These are phyloP conservation scores for Globisporangium nagaii DNA, from an alignment of 352 stramenopile species.

Conservation along the genomic window DNA sequence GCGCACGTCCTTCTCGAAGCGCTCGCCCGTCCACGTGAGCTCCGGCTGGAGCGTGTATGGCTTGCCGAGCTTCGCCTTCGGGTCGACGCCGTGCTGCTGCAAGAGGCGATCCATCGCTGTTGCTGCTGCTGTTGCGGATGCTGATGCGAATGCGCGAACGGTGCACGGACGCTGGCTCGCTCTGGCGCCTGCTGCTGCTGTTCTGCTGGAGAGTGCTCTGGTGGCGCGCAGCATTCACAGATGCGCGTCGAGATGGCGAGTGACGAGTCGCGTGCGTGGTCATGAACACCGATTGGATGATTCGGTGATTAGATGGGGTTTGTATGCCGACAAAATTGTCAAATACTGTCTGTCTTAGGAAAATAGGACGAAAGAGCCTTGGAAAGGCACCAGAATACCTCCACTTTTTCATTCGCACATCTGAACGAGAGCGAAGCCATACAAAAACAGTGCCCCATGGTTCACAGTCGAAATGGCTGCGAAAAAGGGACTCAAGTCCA, in stretches of 20 bases:
- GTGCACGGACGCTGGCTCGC: not conserved
- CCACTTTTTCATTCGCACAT: no score
- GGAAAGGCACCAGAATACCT: no score
- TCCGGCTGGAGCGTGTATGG: conserved; percentile 54
- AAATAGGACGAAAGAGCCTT: no score
- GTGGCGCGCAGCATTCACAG: conserved; percentile 7
- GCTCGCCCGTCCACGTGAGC: conserved; percentile 60
- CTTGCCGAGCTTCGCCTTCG: conserved; percentile 2
- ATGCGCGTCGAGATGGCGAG: not conserved
- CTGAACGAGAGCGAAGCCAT: no score
- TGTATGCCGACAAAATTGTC: no score
- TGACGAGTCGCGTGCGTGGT: not conserved
- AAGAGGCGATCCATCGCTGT: conserved; percentile 19
- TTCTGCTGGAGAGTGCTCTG: not conserved
- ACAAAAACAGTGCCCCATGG: no score
- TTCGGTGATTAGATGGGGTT: conserved; percentile 13
- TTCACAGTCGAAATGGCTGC: no score
- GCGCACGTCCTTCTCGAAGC: conserved; percentile 45
- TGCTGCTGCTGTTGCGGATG: not conserved
- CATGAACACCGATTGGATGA: conserved; percentile 8
- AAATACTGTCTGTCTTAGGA: no score
- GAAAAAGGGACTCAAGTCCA: no score
- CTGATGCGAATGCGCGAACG: not conserved
- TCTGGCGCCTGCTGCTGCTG: not conserved
- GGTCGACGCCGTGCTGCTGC: conserved; percentile 4